Evolutionary conservation across 768 basidiomycete genomes (phyloP).

Genomic region (Arthromyces matolae): DNA sequence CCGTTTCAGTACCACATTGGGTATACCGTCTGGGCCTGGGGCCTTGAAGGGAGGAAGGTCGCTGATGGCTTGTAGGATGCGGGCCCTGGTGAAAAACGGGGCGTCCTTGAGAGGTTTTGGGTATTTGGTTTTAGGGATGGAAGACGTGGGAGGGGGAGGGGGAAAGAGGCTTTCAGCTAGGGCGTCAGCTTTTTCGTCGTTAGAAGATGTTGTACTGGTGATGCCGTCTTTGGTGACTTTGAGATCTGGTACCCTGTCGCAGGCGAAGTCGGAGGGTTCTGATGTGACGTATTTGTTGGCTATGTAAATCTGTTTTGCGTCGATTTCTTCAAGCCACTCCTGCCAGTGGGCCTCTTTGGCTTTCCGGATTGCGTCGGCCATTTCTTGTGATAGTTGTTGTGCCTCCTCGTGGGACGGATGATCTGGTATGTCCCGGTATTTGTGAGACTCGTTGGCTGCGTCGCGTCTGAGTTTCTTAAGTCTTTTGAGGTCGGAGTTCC

Average conservation of each 20-base stretch:
- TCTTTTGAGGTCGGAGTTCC: constrained; percentile 12
- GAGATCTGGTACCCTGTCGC: constrained; percentile 1
- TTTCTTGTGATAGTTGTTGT: not conserved
- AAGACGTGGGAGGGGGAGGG: constrained; percentile 9
- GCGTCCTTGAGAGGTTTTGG: not conserved
- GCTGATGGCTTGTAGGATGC: constrained; percentile 10
- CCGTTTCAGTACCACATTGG: constrained; percentile 20
- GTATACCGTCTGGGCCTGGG: constrained; percentile 18
- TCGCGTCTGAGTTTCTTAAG: not conserved
- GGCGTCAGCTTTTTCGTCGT: not conserved
- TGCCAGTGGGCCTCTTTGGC: not conserved
- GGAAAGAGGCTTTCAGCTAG: constrained; percentile 12
- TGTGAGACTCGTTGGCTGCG: not conserved
- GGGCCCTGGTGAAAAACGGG: not conserved
- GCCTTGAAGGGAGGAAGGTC: constrained; percentile 26
- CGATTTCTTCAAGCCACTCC: constrained; percentile 3
- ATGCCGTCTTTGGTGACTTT: not conserved
- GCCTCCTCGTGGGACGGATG: not conserved
- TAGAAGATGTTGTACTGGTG: not conserved
- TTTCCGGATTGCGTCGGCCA: not conserved
- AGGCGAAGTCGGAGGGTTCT: not conserved
- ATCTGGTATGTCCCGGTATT: not conserved
- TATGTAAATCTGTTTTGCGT: not conserved
- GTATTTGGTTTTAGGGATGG: not conserved
- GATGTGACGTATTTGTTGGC: too few species aligned